These are phyloP conservation scores for Penicillium ochrochloron DNA, from an alignment of 495 filamentous ascomycete species.

Conservation along the genomic window DNA sequence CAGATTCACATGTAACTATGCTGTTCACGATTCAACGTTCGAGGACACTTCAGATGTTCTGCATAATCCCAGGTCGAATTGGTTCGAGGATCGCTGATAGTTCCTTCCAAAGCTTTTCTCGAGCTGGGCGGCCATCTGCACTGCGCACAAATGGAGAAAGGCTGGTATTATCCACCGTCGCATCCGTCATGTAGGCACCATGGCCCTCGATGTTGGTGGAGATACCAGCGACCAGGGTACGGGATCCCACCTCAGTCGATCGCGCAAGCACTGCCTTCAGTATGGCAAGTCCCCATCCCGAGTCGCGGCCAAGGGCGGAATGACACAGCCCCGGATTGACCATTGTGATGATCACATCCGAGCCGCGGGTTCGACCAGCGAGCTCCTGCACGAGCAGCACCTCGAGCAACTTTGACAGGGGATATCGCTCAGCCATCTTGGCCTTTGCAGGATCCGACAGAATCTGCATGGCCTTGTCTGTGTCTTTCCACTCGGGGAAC, in stretches of 20 bases:
- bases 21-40: not conserved
- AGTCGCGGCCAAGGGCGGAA: slow-evolving; percentile 47
- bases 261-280: slow-evolving; percentile 42
- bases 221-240: slow-evolving; percentile 48
- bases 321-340: slow-evolving; percentile 58
- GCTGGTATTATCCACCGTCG: slow-evolving; percentile 27
- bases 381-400: slow-evolving; percentile 54
- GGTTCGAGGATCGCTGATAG: slow-evolving; percentile 52
- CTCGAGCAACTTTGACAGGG: slow-evolving; percentile 57
- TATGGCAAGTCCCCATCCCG: slow-evolving; percentile 13
- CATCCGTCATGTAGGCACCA: slow-evolving; percentile 51
- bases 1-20: not conserved
- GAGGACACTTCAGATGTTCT: slow-evolving; percentile 12
- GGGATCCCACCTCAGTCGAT: slow-evolving; percentile 51
- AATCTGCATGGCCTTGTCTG: slow-evolving; percentile 34
- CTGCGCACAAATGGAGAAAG: slow-evolving; percentile 44
- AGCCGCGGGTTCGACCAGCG: slow-evolving; percentile 32
- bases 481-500: slow-evolving; percentile 37
- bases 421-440: slow-evolving; percentile 45
- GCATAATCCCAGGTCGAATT: slow-evolving; percentile 48
- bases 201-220: slow-evolving; percentile 46
- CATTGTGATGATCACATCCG: slow-evolving; percentile 56
- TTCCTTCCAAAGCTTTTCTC: slow-evolving; percentile 60
- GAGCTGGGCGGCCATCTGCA: slow-evolving; percentile 43
- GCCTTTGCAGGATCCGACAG: slow-evolving; percentile 38